These are phyloP conservation scores for Akebia trifoliata DNA, from an alignment of 164 flowering plant species.

Conservation along the genomic window DNA sequence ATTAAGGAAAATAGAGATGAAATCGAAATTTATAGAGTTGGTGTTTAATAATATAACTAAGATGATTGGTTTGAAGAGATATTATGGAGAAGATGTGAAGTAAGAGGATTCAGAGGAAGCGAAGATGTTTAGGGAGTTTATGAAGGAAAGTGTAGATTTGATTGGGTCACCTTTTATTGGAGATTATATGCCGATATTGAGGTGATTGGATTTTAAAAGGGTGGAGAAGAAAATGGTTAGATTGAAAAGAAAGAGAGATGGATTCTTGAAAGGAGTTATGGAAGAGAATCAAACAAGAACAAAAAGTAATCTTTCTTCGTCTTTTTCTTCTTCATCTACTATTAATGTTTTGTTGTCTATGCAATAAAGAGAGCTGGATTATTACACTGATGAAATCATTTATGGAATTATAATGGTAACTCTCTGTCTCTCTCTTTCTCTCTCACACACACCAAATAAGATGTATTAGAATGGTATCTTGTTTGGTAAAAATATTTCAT, in stretches of 20 bases:
- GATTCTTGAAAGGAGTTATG: conserved; percentile 10
- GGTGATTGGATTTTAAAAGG: conserved; percentile 17
- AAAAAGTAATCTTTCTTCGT: background rate
- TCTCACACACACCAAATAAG: too few species aligned
- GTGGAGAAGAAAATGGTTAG: conserved; percentile 14
- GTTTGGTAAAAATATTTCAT: too few species aligned
- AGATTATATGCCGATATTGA: conserved; percentile 12
- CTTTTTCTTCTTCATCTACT: background rate
- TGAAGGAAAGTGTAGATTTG: conserved; percentile 6
- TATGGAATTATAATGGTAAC: background rate
- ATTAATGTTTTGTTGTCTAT: background rate
- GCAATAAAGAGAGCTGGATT: conserved; percentile 3
- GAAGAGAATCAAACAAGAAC: conserved; percentile 5
- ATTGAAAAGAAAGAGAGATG: conserved; percentile 9
- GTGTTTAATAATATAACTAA: conserved; percentile 32
- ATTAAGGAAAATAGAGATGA: conserved; percentile 13
- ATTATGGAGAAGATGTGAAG: conserved; percentile 19
- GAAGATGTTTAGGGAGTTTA: conserved; percentile 5
- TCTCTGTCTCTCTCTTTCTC: background rate
- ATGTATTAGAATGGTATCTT: too few species aligned
- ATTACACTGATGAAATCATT: conserved; percentile 3
- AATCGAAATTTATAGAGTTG: conserved; percentile 25
- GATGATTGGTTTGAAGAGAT: conserved; percentile 43
- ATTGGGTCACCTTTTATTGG: conserved; percentile 7
- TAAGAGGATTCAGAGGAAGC: background rate